Base-by-base conservation (phyloP, 148 eudicot genomes). In the Talinum fruticosum region DNA sequence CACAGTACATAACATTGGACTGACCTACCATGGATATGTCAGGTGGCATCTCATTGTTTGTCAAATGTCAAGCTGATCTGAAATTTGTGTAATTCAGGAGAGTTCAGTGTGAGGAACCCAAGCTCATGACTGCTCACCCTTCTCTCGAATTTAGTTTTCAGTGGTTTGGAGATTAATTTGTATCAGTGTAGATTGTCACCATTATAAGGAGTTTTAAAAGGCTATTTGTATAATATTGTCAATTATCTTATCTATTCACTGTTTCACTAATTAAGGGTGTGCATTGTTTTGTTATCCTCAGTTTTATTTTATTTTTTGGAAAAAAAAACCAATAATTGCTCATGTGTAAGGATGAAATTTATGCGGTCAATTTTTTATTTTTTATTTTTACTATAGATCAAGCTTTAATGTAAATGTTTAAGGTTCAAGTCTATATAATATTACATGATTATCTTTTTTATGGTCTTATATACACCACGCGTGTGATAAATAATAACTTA, bases 11-110 rank as follows among this genome's bases (percentile, higher is more conserved):
- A 62, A 26, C 66, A 62, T 53, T 73, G 51, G 75, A 53, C 76
- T 79, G 72, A 79, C 81, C 81, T 62, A 79, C 69, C 81, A 47
- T 30, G 44, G 57, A 79, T 79, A 38, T 72, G 49, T 73, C 68
- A 24, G 76, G 76, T 79, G 72, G 72, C 71, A 53, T 73, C 47
- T 79, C 76, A 72, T 72, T 72, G 76, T 45, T 72, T 45, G 71
- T 53, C 41, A 73, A 41, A 47, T 53, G 41, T 79, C 59, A 64
- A 79, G 69, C 26, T 72, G 33, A 62, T 62, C 34, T 28, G 21
- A 62, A 36, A 16, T 41, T 38, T 36, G 51, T 41, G 23, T 26
- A 44, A 2, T 18, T 41, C 4, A 59, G n/a, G 64, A 36, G 74
- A 71, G 57, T 71, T 71, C 74, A 71, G 44, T 71, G 21, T 15